phyloP scores from a whole-genome alignment of 2,329 filamentous ascomycete genomes.

The Colletotrichum sp. region DNA sequence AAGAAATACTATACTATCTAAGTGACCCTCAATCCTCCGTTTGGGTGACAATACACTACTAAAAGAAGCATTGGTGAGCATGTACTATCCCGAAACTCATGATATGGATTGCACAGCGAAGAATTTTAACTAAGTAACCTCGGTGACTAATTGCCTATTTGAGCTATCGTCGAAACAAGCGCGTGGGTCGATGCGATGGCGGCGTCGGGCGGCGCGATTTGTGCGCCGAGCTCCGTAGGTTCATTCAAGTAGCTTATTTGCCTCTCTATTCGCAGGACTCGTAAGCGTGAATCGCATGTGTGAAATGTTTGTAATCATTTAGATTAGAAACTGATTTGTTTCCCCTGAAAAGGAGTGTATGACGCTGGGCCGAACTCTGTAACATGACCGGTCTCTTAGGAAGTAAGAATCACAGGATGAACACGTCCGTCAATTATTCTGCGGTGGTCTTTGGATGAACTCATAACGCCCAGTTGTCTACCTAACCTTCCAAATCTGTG shows the following conservation, averaged over 20 bases:
- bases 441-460: neutral
- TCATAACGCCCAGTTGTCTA: neutral
- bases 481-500: neutral
- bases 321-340: neutral
- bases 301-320: neutral
- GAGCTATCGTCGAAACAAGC: neutral
- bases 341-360: neutral
- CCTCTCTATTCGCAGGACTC: neutral
- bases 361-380: neutral
- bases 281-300: neutral
- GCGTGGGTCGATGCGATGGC: neutral
- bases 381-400: neutral
- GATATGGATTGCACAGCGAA: neutral
- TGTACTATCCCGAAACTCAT: neutral
- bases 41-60: neutral
- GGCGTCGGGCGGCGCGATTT: neutral
- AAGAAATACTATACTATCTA: neutral
- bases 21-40: too few species aligned
- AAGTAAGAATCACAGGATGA: neutral
- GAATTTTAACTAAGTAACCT: neutral
- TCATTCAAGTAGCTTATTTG: neutral
- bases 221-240: neutral
- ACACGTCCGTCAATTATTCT: neutral
- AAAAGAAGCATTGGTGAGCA: neutral
- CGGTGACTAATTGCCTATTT: neutral